Evolutionary conservation across 257 asterid species (phyloP), one percentile per base, ranked within the genome.

Genomic region (Cinchona pubescens): DNA sequence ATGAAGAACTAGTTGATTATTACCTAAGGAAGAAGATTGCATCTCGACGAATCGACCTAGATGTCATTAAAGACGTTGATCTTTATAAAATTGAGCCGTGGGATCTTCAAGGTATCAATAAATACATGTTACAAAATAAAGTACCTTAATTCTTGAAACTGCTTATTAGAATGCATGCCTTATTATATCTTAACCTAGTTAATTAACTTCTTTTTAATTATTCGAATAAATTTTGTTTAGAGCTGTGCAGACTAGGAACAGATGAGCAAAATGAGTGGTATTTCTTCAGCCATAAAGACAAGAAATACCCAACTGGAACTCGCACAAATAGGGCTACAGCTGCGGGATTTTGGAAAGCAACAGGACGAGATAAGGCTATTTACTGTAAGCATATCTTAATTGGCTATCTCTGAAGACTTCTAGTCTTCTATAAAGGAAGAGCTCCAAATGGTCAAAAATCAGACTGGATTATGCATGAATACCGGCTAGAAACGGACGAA

Each of bases 281-380:
- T 82, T 93, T 93, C 43, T 93, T 93, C 73, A 93, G 98, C 88
- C 98, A 93, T 84, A 93, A 93, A 78, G 98, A 93, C 42, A 93
- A 91, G 83, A 93, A 93, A 75, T 93, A 93, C 70, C 98, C 98
- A 5, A 93, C 96, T 0, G 98, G 98, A 60, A 91, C 98, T 0
- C 88, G 98, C 51, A 93, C 96, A 4, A 93, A 93, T 82, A 79
- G 98, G 70, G 98, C 98, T 3, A 93, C 98, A 0, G 84, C 90
- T 2, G 97, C 97, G 0, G 98, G 98, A 10, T 93, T 93, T 11
- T 93, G 98, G 98, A 93, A 93, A 76, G 98, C 98, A 53, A 93
- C 98, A 0, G 98, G 98, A 4, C 83, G 98, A 34, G 98, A 93
- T 61, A 93, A 93, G 82, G 95, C 97, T 69, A 89, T 93, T 65